Base-by-base conservation (phyloP, 2,329 filamentous ascomycete genomes). In the Phialemonium atrogriseum region DNA sequence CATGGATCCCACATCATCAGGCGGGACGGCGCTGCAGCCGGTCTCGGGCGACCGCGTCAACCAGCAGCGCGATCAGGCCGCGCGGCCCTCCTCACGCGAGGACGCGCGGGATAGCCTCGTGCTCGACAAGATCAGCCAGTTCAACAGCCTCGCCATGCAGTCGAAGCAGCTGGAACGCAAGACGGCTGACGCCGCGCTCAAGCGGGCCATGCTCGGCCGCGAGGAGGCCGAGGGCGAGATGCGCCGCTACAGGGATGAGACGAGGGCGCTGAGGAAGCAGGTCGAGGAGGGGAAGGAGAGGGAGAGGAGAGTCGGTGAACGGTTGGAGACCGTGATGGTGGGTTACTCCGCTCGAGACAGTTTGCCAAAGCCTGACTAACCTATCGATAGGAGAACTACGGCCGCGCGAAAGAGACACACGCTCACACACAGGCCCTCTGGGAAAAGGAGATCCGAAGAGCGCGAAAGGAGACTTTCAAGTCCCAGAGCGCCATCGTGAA, bases 401-500 rank as follows among this genome's bases (percentile, higher is more conserved):
- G 74, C 18, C 76, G 76, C 38, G 70, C 74, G 31, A 84, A 84
- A 53, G 80, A 82, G 47, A 80, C 76, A 22, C 70, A 80, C 44
- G 68, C 71, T 23, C 75, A 80, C 49, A 77, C 75, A 8, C 73
- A 80, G 52, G 60, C 73, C 13, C 56, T 82, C 8, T 84, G 80
- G 71, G 80, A 85, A 46, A 84, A 84, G 51, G 80, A 85, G 52
- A 77, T 84, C 25, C 70, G 80, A 33, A 68, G 75, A 34, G 69
- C 73, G 8, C 66, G 78, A 30, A 85, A 85, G 45, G 81, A 85
- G 45, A 77, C 76, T 3, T 84, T 84, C 66, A 84, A 84, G 49
- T 70, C 73, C n/a, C 78, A 83, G 44, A 83, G 79, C 3, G 56
- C 62, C 9, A 68, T 79, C 19, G 72, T 84, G 45, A 83, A 83